Percentiles rank a stretch among this genome's conserved stretches.
Conservation (phyloP, 1,139 yeast genomes). For the Saccharomyces hybrid region DNA sequence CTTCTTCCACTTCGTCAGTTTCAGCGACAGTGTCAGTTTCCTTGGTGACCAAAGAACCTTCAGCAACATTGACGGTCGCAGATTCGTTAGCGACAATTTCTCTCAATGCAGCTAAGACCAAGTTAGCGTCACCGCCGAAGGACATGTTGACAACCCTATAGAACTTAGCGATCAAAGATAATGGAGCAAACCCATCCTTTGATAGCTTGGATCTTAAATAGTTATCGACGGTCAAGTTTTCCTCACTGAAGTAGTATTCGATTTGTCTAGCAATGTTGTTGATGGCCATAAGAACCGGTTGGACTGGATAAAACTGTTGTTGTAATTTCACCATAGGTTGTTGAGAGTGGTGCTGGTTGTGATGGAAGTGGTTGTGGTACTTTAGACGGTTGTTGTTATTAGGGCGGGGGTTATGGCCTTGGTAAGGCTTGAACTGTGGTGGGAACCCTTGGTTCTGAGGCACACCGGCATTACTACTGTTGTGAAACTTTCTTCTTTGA, state of each 20-base stretch:
- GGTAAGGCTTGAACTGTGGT: background rate
- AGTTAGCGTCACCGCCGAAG: slow-evolving; percentile 29
- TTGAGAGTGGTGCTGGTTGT: slow-evolving; percentile 9
- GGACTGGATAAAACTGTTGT: slow-evolving; percentile 13
- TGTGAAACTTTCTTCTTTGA: slow-evolving; percentile 4
- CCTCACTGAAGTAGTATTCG: slow-evolving; percentile 83
- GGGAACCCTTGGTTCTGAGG: background rate
- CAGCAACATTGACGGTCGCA: slow-evolving; percentile 28
- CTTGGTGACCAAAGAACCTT: slow-evolving; percentile 11
- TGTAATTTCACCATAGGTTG: slow-evolving; percentile 15
- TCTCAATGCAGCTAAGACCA: slow-evolving; percentile 31
- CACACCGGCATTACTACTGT: slow-evolving; percentile 1
- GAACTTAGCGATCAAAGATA: slow-evolving; percentile 28
- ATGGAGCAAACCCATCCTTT: slow-evolving; percentile 30
- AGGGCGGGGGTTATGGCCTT: background rate
- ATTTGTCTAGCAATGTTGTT: slow-evolving; percentile 48
- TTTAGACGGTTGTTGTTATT: slow-evolving; percentile 2
- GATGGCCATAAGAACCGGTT: slow-evolving; percentile 33
- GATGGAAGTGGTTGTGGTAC: slow-evolving; percentile 2
- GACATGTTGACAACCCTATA: slow-evolving; percentile 31
- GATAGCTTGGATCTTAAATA: slow-evolving; percentile 27
- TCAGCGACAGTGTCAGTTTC: background rate
- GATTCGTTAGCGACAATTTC: slow-evolving; percentile 28
- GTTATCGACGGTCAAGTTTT: slow-evolving; percentile 47
- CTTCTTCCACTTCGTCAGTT: slow-evolving; percentile 7